Conservation (phyloP, 1,139 yeast genomes). For the Kurtzmaniella natalensis region DNA sequence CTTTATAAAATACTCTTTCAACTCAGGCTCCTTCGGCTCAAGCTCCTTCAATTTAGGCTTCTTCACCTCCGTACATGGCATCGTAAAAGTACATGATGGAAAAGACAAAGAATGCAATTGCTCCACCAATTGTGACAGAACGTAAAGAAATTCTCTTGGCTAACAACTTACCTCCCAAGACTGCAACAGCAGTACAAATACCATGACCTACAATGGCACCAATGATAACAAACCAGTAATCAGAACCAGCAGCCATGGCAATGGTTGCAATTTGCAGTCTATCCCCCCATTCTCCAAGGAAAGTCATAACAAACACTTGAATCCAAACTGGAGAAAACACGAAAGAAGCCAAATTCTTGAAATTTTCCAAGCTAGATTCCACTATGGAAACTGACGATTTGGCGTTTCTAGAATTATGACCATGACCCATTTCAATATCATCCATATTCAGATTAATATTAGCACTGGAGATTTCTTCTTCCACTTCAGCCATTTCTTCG, state of each 20-base stretch:
- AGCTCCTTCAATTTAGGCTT: too few species aligned
- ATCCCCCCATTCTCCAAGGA: conserved; percentile 98
- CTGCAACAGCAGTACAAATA: conserved; percentile 89
- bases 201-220: conserved; percentile 93
- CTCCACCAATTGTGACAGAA: conserved; percentile 88
- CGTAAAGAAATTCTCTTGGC: conserved; percentile 90
- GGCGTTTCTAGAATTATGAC: conserved; percentile 8
- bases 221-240: conserved; percentile 81
- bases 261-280: conserved; percentile 96
- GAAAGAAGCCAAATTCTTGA: conserved; percentile 53
- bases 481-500: conserved; percentile 95
- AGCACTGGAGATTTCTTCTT: conserved; percentile 76
- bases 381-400: conserved; percentile 3
- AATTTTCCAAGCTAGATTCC: conserved; percentile 10
- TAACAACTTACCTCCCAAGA: conserved; percentile 83
- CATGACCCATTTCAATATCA: conserved; percentile 54
- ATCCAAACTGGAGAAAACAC: conserved; percentile 87
- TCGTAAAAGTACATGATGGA: conserved; percentile 75
- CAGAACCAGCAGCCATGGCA: conserved; percentile 97
- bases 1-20: neutral
- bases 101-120: conserved; percentile 78
- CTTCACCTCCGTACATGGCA: conserved; percentile 24
- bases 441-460: conserved; percentile 51
- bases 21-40: too few species aligned
- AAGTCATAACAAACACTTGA: conserved; percentile 93